phyloP scores from a whole-genome alignment of 768 basidiomycete genomes.

The Butyriboletus loyo region DNA sequence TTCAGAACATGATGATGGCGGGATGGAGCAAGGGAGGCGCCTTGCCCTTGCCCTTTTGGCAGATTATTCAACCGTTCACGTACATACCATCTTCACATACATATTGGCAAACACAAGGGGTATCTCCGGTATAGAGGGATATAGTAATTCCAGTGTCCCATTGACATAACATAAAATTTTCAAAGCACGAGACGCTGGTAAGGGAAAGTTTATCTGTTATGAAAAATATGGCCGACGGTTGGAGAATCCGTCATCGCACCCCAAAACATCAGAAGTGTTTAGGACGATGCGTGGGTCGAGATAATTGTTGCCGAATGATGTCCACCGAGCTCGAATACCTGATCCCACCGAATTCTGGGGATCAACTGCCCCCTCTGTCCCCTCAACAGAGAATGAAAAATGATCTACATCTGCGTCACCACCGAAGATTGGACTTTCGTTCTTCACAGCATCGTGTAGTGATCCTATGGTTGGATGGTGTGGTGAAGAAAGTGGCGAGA shows the following conservation, averaged over 20 bases:
- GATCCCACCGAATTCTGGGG: conserved; percentile 15
- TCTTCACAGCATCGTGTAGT: conserved; percentile 38
- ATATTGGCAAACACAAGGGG: conserved; percentile 12
- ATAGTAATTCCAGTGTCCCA: conserved; percentile 18
- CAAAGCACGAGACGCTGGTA: neutral
- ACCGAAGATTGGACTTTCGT: conserved; percentile 42
- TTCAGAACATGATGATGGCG: neutral
- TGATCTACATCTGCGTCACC: conserved; percentile 48
- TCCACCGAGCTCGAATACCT: conserved; percentile 17
- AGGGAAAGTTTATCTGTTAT: conserved; percentile 9
- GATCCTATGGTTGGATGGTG: conserved; percentile 24
- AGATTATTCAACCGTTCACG: conserved; percentile 11
- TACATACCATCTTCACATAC: neutral
- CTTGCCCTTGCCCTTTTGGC: too few species aligned
- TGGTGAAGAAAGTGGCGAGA: conserved; percentile 29
- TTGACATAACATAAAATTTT: conserved; percentile 8
- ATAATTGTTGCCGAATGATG: conserved; percentile 32
- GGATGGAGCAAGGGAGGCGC: neutral
- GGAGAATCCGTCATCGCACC: conserved; percentile 38
- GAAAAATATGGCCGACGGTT: conserved; percentile 36
- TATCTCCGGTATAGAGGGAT: conserved; percentile 21
- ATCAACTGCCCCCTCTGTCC: conserved; percentile 13
- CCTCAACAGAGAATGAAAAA: conserved; percentile 43
- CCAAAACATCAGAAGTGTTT: conserved; percentile 29
- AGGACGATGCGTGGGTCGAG: conserved; percentile 32